Evolutionary conservation across 768 basidiomycete species (phyloP), one percentile per base, ranked within the genome.

Genomic region (Termitomyces sp.): DNA sequence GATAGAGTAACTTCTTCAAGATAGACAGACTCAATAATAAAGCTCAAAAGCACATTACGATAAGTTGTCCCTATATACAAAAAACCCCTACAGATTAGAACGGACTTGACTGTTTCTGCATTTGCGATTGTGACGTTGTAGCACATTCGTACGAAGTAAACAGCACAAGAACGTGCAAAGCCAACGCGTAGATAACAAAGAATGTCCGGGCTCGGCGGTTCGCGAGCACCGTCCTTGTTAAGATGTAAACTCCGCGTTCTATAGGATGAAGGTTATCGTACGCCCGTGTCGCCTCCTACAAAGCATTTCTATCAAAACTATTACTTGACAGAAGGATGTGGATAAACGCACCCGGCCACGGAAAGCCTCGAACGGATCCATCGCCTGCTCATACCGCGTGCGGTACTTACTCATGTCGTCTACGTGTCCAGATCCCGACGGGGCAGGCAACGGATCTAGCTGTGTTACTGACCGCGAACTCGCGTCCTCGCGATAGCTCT

Each of bases 361-460:
- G 79, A 99, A 98, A 7, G 89, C 93, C 69, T 98, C 95, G 66
- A 99, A 99, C 0, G 97, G 96, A 65, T 99, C 98, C 84, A 98
- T 93, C 51, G 91, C 84, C 71, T 97, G 91, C 66, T 98, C 96
- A 65, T 99, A 99, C 67, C 93, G 79, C 59, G 87, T 81, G 47
- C 87, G 84, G 70, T 98, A 99, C 66, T 85, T 90, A 63, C 88
- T 87, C 68, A 98, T 84, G 62, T 92, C 91, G 61, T 88, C 89
- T 60, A 66, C 62, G 38, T 69, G 71, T 24, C 74, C 72, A 26
- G 74, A 64, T 1, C 37, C 30, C 44, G 55, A 34, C 51, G 67
- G 76, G 42, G 65, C 67, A 24, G 88, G 87, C 2, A 88, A 70
- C 12, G 86, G 88, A 63, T 85, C 85, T 49, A 88, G 77, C 60